A percentile compares a stretch with the other conserved stretches of the same genome.
phyloP scores from a whole-genome alignment of 164 flowering plant species.

The Liquidambar formosana region DNA sequence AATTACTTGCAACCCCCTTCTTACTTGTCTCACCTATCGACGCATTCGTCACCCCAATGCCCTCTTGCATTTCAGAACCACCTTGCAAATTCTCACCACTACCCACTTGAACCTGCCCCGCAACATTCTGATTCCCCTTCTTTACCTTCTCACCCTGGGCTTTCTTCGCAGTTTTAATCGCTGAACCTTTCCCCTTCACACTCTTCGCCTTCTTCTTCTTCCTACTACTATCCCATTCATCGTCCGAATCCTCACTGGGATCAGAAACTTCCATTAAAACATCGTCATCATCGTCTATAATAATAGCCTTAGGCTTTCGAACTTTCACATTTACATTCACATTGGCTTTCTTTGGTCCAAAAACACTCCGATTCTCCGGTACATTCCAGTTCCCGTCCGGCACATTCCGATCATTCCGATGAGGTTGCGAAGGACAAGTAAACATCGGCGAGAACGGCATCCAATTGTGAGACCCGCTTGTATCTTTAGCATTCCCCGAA shows the following conservation, averaged over 20 bases:
- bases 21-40: conserved; percentile 19
- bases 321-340: not conserved
- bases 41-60: not conserved
- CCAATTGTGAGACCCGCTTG: conserved; percentile 30
- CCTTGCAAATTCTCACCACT: conserved; percentile 6
- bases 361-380: not conserved
- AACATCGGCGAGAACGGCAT: conserved; percentile 43
- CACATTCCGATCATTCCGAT: not conserved
- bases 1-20: conserved; percentile 23
- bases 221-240: conserved; percentile 26
- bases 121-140: conserved; percentile 15
- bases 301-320: conserved; percentile 5
- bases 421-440: conserved; percentile 22
- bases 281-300: conserved; percentile 32
- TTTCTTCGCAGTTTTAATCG: conserved; percentile 16
- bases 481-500: conserved; percentile 14
- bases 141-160: conserved; percentile 15
- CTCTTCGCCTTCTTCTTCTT: conserved; percentile 27
- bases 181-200: conserved; percentile 14
- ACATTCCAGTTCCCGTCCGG: not conserved
- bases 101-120: conserved; percentile 12
- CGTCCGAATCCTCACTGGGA: conserved; percentile 30
- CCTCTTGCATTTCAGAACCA: not conserved
- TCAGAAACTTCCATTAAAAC: conserved; percentile 29
- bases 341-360: conserved; percentile 2